Evolutionary conservation across 352 stramenopile genomes (phyloP), one percentile per base, ranked within the genome.

Genomic region (Pythium monospermum): DNA sequence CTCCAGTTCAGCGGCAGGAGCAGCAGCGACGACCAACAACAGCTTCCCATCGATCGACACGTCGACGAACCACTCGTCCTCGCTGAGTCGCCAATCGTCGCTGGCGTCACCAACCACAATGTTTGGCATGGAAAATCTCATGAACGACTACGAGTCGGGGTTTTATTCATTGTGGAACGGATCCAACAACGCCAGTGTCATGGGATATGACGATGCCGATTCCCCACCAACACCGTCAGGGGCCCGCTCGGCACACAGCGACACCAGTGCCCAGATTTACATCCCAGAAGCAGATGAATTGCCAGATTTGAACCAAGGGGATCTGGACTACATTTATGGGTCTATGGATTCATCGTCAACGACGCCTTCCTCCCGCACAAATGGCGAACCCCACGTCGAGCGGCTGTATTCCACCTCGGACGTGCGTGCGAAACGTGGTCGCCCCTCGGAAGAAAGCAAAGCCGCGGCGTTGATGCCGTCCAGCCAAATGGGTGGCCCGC

Each of bases 141-240:
- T 89, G n/a, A 65, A 71, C 3, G 76, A 90, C 30, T 87, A 87
- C 44, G 79, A 90, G 42, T 62, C 76, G 19, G 66, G 70, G 1
- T 67, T 90, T 22, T 85, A 90, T 44, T 84, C 76, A 47, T 59
- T 90, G 22, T 90, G 79, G 79, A 85, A 73, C 46, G 57, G 64
- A 2, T 47, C 72, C 3, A 68, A 71, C 31, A 61, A 64, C 0
- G 49, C 39, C 4, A 73, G 49, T 49, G 68, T 73, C 4, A 66
- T 86, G 49, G 69, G 68, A 0, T 90, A 86, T 42, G 78, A 86
- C 10, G 43, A 61, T 2, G 76, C 82, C 26, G 56, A n/a, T n/a
- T n/a, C n/a, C n/a, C n/a, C n/a, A n/a, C n/a, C 33, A 0, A 26
- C 23, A 25, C 44, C 39, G n/a, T 26, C 49, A 12, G 22, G 26